phyloP scores from a whole-genome alignment of 2,329 filamentous ascomycete genomes.

The Colletotrichum sp. region DNA sequence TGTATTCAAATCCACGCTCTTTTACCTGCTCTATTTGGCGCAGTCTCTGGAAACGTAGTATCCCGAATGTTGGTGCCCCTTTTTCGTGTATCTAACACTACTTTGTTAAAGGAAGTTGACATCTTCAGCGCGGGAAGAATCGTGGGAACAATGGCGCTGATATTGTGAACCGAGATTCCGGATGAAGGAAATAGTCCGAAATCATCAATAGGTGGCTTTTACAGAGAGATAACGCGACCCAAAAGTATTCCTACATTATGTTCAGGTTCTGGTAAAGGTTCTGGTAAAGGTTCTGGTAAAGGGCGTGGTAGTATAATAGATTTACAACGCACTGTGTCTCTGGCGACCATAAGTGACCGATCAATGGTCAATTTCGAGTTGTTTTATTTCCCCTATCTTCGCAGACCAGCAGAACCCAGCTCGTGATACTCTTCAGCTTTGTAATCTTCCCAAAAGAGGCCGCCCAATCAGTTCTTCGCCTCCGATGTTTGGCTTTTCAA shows the following conservation, averaged over 20 bases:
- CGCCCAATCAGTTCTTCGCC: background rate
- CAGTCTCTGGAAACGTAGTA: background rate
- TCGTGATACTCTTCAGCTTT: background rate
- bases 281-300: too few species aligned
- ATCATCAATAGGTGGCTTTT: too few species aligned
- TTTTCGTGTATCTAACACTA: too few species aligned
- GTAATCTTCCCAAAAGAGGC: background rate
- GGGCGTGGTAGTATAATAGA: background rate
- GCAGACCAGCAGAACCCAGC: background rate
- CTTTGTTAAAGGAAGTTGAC: too few species aligned
- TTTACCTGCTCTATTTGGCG: rapidly evolving
- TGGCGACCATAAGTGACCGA: background rate
- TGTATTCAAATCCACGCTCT: background rate
- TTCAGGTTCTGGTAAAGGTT: too few species aligned
- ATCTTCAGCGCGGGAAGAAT: too few species aligned
- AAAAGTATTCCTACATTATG: too few species aligned
- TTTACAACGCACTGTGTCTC: background rate
- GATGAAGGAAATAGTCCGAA: too few species aligned
- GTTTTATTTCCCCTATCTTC: background rate
- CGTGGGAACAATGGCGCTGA: too few species aligned
- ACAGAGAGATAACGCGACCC: rapidly evolving
- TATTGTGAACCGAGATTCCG: too few species aligned
- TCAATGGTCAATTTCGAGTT: background rate
- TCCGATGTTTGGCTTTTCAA: background rate
- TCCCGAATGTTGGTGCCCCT: background rate